A percentile compares a stretch with the other conserved stretches of the same genome.
These are phyloP conservation scores for Brassica balearica DNA, from an alignment of 441 rosid genomes.

Conservation along the genomic window DNA sequence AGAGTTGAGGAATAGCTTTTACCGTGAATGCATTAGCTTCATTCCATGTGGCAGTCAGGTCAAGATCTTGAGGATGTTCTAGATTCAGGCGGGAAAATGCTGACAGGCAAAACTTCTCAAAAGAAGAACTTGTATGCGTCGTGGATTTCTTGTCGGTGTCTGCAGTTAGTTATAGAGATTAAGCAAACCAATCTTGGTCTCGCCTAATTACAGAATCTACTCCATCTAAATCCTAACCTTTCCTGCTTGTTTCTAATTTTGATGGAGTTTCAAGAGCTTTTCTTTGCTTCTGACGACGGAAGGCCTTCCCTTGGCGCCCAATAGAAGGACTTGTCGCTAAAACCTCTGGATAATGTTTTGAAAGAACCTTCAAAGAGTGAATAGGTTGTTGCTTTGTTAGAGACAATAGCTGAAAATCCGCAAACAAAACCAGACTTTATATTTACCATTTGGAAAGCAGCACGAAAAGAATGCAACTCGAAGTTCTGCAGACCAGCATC, in stretches of 20 bases:
- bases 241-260: conserved; percentile 35
- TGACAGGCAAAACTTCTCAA: conserved; percentile 65
- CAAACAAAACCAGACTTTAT: conserved; percentile 27
- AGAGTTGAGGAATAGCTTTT: conserved; percentile 43
- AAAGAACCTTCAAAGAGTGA: conserved; percentile 65
- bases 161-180: conserved; percentile 32
- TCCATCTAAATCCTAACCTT: conserved; percentile 27
- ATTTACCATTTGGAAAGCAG: conserved; percentile 88
- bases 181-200: conserved; percentile 22
- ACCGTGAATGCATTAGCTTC: conserved; percentile 69
- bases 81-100: conserved; percentile 77
- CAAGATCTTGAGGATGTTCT: conserved; percentile 53
- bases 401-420: conserved; percentile 12
- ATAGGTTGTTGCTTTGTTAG: conserved; percentile 29
- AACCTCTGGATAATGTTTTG: conserved; percentile 73
- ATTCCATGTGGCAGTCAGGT: conserved; percentile 65
- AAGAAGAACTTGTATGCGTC: conserved; percentile 46
- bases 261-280: conserved; percentile 47
- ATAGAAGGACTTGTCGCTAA: conserved; percentile 71
- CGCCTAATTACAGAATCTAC: conserved; percentile 3
- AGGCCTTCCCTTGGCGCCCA: conserved; percentile 94
- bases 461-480: conserved; percentile 87
- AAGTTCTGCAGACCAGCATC: conserved; percentile 86
- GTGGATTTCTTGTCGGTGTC: conserved; percentile 37
- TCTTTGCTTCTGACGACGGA: conserved; percentile 78